phyloP scores from a whole-genome alignment of 2,329 filamentous ascomycete genomes.

The Exophiala sp. region DNA sequence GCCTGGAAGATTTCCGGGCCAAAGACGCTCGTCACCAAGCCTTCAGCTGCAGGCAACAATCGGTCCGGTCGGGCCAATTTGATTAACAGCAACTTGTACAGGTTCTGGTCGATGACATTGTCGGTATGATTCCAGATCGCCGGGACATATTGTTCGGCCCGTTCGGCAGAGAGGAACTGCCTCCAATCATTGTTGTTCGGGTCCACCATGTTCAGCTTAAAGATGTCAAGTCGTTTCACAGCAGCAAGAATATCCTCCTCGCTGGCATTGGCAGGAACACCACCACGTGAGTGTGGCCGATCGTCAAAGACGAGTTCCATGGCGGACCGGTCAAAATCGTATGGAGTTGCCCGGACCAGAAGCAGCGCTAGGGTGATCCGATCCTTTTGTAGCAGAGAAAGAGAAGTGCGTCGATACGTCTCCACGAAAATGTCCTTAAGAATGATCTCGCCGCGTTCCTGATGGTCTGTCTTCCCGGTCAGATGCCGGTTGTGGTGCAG shows the following conservation, averaged over 20 bases:
- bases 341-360: slow-evolving; percentile 90
- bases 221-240: slow-evolving; percentile 61
- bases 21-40: slow-evolving; percentile 83
- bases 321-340: slow-evolving; percentile 84
- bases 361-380: slow-evolving; percentile 91
- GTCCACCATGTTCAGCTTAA: slow-evolving; percentile 64
- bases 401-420: slow-evolving; percentile 86
- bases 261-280: slow-evolving; percentile 67
- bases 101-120: slow-evolving; percentile 64
- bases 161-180: slow-evolving; percentile 74
- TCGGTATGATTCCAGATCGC: slow-evolving; percentile 62
- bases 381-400: slow-evolving; percentile 88
- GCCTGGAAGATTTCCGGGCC: slow-evolving; percentile 75
- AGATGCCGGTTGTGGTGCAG: slow-evolving; percentile 73
- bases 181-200: slow-evolving; percentile 64
- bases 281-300: slow-evolving; percentile 57
- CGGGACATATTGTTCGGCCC: slow-evolving; percentile 79
- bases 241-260: slow-evolving; percentile 63
- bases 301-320: slow-evolving; percentile 83
- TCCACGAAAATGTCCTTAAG: slow-evolving; percentile 86
- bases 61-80: slow-evolving; percentile 94
- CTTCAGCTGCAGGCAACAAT: slow-evolving; percentile 86
- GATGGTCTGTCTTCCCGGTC: slow-evolving; percentile 64
- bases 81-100: slow-evolving; percentile 79
- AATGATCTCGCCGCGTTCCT: slow-evolving; percentile 78